phyloP scores from a whole-genome alignment of 2,329 filamentous ascomycete species.

The Dactylellina parvicollis region DNA sequence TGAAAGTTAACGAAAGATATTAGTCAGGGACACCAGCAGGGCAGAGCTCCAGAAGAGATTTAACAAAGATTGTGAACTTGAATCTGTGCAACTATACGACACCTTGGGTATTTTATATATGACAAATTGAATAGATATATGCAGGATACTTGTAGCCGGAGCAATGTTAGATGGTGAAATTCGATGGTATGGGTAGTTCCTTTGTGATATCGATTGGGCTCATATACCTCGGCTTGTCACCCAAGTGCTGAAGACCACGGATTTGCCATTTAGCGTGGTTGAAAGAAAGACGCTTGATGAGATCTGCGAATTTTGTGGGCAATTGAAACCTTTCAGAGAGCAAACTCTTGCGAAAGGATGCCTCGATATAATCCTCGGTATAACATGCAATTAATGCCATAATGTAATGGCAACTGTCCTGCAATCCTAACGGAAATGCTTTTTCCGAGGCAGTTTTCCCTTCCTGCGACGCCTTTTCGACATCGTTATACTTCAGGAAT shows the following conservation, averaged over 20 bases:
- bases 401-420: conserved; percentile 37
- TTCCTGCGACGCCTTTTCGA: conserved; percentile 29
- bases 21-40: too few relatives aligned
- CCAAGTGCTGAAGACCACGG: conserved; percentile 3
- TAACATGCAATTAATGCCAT: conserved; percentile 40
- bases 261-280: conserved; percentile 39
- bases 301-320: conserved; percentile 16
- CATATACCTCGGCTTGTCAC: conserved; percentile 27
- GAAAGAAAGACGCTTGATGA: conserved; percentile 32
- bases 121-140: too few relatives aligned
- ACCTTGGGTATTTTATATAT: too few relatives aligned
- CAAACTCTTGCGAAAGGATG: conserved; percentile 26
- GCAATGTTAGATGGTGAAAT: conserved; percentile 8
- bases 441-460: conserved; percentile 31
- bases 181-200: conserved; percentile 26
- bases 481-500: conserved; percentile 33
- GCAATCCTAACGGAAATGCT: conserved; percentile 12
- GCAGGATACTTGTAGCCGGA: neutral
- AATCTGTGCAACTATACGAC: too few relatives aligned
- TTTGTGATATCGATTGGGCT: conserved; percentile 30
- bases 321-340: conserved; percentile 31
- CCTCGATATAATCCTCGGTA: conserved; percentile 39
- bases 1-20: too few relatives aligned
- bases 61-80: too few relatives aligned
- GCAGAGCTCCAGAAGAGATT: too few relatives aligned